phyloP scores from a whole-genome alignment of 805 yeast species.

The Ogataea methanolica region DNA sequence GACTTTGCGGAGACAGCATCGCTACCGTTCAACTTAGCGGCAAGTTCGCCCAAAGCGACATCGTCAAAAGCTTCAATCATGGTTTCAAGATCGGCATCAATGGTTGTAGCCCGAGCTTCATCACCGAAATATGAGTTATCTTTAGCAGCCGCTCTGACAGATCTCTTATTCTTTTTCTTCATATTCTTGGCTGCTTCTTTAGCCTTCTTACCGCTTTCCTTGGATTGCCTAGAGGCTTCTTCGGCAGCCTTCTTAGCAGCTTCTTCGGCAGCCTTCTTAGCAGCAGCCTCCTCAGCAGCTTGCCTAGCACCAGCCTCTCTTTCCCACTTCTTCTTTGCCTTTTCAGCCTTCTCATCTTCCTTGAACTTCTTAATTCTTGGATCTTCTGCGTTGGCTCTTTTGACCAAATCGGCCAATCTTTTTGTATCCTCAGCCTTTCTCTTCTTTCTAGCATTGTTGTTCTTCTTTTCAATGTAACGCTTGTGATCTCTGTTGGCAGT shows the following conservation, averaged over 20 bases:
- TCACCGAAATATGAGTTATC: conserved; percentile 84
- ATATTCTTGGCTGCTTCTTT: conserved; percentile 97
- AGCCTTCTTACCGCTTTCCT: conserved; percentile 65
- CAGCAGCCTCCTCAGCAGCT: conserved; percentile 89
- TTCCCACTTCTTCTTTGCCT: conserved; percentile 95
- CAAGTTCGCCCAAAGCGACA: conserved; percentile 67
- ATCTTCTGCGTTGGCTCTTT: conserved; percentile 83
- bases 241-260: conserved; percentile 73
- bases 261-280: conserved; percentile 85
- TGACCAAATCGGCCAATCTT: conserved; percentile 79
- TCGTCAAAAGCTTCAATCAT: conserved; percentile 81
- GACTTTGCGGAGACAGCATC: conserved; percentile 57
- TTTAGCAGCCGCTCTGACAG: conserved; percentile 72
- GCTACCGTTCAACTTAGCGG: conserved; percentile 55
- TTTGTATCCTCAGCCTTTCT: conserved; percentile 96
- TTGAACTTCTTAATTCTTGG: conserved; percentile 93
- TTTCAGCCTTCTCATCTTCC: conserved; percentile 90
- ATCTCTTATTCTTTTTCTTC: conserved; percentile 73
- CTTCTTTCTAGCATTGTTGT: conserved; percentile 94
- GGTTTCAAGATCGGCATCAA: conserved; percentile 76
- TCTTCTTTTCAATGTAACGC: conserved; percentile 97
- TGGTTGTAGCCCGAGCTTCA: conserved; percentile 57
- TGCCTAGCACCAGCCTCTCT: conserved; percentile 96
- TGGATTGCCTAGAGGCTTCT: conserved; percentile 58
- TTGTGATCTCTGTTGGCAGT: conserved; percentile 98